phyloP scores from a whole-genome alignment of 495 filamentous ascomycete genomes.

The Podospora tetraspora region DNA sequence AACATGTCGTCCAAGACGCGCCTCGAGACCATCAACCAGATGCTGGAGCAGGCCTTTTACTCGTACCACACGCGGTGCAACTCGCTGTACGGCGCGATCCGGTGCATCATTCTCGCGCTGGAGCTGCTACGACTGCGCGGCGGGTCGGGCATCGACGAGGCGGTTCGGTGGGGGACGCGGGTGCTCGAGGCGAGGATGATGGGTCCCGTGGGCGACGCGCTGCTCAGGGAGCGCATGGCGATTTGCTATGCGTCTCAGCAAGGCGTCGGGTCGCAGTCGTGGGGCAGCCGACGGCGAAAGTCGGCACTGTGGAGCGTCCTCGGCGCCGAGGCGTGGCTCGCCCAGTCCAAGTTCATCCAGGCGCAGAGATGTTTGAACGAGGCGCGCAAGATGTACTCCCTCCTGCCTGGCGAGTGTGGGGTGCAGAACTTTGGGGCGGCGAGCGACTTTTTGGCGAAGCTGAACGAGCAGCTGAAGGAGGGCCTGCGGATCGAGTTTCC shows the following conservation, averaged over 20 bases:
- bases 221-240: conserved; percentile 78
- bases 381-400: conserved; percentile 62
- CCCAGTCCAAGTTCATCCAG: conserved; percentile 60
- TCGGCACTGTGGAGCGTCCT: conserved; percentile 86
- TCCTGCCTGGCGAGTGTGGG: conserved; percentile 51
- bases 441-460: conserved; percentile 57
- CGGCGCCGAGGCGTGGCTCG: conserved; percentile 76
- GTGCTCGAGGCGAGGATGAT: conserved; percentile 72
- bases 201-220: conserved; percentile 66
- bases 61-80: conserved; percentile 83
- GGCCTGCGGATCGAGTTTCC: conserved; percentile 33
- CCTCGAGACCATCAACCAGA: conserved; percentile 72
- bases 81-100: conserved; percentile 66
- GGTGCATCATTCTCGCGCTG: conserved; percentile 67
- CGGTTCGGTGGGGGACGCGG: conserved; percentile 75
- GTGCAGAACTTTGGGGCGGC: conserved; percentile 51
- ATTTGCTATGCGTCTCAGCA: conserved; percentile 73
- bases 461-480: conserved; percentile 55
- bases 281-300: conserved; percentile 70
- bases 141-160: conserved; percentile 75
- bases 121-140: conserved; percentile 78
- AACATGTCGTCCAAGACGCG: conserved; percentile 65
- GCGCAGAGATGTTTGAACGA: conserved; percentile 67
- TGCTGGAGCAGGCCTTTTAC: conserved; percentile 83
- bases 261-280: conserved; percentile 55